A percentile compares a stretch with the other conserved stretches of the same genome.
phyloP scores from a whole-genome alignment of 1,139 yeast genomes.

The Eremothecium gossypii region DNA sequence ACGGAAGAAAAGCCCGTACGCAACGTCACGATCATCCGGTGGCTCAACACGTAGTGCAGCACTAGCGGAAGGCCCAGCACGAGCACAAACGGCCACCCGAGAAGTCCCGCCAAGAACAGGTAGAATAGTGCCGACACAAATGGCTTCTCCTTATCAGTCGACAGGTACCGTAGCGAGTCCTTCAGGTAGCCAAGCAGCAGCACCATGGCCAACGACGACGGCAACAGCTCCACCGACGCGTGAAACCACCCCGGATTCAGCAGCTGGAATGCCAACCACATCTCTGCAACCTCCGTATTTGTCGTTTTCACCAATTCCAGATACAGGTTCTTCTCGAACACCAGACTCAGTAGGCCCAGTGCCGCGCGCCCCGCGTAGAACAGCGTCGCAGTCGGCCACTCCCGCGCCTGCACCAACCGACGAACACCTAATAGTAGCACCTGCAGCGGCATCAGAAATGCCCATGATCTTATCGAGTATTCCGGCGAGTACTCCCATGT shows the following conservation, averaged over 20 bases:
- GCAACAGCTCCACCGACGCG: constrained; percentile 76
- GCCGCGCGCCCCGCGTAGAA: constrained; percentile 49
- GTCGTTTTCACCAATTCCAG: constrained; percentile 19
- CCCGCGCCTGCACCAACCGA: constrained; percentile 7
- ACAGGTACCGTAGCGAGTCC: constrained; percentile 22
- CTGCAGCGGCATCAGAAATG: constrained; percentile 51
- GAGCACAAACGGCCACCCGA: constrained; percentile 90
- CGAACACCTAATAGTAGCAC: constrained; percentile 28
- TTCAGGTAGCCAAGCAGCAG: constrained; percentile 45
- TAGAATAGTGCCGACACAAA: constrained; percentile 34
- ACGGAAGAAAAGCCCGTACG: constrained; percentile 29
- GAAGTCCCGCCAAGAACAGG: constrained; percentile 56
- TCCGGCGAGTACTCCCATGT: constrained; percentile 97
- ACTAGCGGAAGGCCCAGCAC: constrained; percentile 57
- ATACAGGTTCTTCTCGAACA: constrained; percentile 25
- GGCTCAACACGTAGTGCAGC: constrained; percentile 19
- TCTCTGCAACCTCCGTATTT: constrained; percentile 34
- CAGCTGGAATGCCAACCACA: constrained; percentile 27
- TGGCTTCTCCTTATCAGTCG: constrained; percentile 16
- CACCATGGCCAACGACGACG: constrained; percentile 80
- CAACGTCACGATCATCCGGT: constrained; percentile 22
- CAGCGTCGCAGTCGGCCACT: constrained; percentile 16
- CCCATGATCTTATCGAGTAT: constrained; percentile 80
- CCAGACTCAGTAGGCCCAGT: constrained; percentile 43
- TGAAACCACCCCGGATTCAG: constrained; percentile 52